Evolutionary conservation across 2,329 filamentous ascomycete species (phyloP).

Genomic region (Mycocentrospora acerina): DNA sequence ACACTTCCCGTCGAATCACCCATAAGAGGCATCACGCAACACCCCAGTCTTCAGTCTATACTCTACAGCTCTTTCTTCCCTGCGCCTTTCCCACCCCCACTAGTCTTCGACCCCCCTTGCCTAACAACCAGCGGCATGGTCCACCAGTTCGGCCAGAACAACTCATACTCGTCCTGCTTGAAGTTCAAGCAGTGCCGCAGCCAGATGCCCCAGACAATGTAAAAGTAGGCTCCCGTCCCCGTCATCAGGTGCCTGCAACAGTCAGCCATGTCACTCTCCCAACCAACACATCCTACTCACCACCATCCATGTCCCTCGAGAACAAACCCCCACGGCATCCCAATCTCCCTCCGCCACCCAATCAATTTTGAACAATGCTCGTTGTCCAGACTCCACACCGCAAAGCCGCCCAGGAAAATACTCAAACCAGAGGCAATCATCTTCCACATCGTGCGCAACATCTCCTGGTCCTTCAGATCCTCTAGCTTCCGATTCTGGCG

Average conservation of each 20-base stretch:
- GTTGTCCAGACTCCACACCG: conserved; percentile 79
- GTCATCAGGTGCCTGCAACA: conserved; percentile 71
- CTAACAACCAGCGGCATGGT: conserved; percentile 56
- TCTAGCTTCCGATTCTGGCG: conserved; percentile 40
- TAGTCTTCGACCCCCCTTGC: conserved; percentile 6
- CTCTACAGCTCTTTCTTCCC: conserved; percentile 39
- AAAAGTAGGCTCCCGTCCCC: conserved; percentile 78
- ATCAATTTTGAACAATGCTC: conserved; percentile 68
- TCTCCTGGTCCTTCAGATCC: conserved; percentile 58
- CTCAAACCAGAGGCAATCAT: conserved; percentile 69
- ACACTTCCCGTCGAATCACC: no score
- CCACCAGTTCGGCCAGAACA: conserved; percentile 67
- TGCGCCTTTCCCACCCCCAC: conserved; percentile 17
- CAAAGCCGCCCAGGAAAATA: conserved; percentile 73
- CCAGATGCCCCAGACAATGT: conserved; percentile 83
- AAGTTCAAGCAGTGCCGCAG: conserved; percentile 74
- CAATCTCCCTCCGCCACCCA: conserved; percentile 65
- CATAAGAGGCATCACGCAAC: no score
- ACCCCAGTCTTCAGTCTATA: not conserved
- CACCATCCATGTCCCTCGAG: conserved; percentile 75
- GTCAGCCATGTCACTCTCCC: conserved; percentile 8
- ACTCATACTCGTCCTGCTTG: conserved; percentile 68
- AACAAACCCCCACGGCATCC: conserved; percentile 77
- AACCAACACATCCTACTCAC: conserved; percentile 45
- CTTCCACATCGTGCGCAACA: conserved; percentile 70